A percentile compares a stretch with the other conserved stretches of the same genome.
These are phyloP conservation scores for Tuber microsphaerosporum DNA, from an alignment of 495 filamentous ascomycete genomes.

Conservation along the genomic window DNA sequence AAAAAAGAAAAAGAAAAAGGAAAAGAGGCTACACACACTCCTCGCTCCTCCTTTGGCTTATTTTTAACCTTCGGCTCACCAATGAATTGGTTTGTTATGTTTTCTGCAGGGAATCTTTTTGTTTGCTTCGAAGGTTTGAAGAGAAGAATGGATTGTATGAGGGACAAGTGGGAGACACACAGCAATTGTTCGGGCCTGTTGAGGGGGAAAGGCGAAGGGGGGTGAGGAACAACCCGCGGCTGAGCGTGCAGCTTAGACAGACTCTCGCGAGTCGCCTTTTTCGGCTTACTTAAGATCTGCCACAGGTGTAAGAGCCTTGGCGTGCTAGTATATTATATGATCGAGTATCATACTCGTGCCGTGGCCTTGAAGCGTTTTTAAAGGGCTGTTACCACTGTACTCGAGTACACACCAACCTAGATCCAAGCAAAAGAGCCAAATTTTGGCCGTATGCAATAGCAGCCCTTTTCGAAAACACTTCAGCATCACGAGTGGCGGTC, in stretches of 20 bases:
- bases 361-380: too few relatives aligned
- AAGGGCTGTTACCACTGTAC: too few relatives aligned
- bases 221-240: background rate
- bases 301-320: background rate
- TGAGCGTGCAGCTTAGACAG: background rate
- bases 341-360: background rate
- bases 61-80: background rate
- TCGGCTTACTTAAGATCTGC: background rate
- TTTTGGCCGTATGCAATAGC: too few relatives aligned
- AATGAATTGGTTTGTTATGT: background rate
- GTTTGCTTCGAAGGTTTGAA: background rate
- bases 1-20: background rate
- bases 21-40: background rate
- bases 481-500: too few relatives aligned
- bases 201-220: background rate
- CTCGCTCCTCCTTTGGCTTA: background rate
- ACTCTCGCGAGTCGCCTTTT: background rate
- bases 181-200: background rate
- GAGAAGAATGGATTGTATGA: slow-evolving; percentile 3
- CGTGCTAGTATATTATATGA: background rate
- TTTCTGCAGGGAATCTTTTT: slow-evolving; percentile 4
- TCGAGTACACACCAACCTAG: too few relatives aligned
- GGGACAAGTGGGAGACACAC: background rate
- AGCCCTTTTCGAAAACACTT: too few relatives aligned
- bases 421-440: too few relatives aligned